These are phyloP conservation scores for Pseudopyricularia cyperi DNA, from an alignment of 2,329 filamentous ascomycete species.

Conservation along the genomic window DNA sequence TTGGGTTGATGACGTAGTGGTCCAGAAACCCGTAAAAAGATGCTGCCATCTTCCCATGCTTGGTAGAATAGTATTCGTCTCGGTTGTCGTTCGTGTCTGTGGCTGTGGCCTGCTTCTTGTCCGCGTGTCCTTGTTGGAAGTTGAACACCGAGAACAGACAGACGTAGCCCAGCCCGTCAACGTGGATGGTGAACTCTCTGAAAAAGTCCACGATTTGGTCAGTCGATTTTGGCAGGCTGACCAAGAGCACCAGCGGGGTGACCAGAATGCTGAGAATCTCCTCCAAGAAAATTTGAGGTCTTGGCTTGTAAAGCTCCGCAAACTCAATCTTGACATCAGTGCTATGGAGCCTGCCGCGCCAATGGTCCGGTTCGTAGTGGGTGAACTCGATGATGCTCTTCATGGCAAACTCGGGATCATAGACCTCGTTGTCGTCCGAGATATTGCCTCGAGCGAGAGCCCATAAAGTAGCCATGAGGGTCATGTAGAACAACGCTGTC, in stretches of 20 bases:
- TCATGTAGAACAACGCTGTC: constrained; percentile 83
- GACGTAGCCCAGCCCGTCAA: constrained; percentile 89
- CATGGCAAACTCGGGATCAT: constrained; percentile 84
- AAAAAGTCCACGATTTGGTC: constrained; percentile 97
- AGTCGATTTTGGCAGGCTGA: constrained; percentile 74
- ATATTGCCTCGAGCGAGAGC: constrained; percentile 71
- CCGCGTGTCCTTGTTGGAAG: constrained; percentile 67
- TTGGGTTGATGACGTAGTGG: constrained; percentile 70
- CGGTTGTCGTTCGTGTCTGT: constrained; percentile 47
- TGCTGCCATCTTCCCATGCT: constrained; percentile 96
- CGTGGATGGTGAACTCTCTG: constrained; percentile 91
- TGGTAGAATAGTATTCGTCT: constrained; percentile 87
- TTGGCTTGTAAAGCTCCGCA: constrained; percentile 79
- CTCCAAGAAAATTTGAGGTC: constrained; percentile 81
- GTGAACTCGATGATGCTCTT: constrained; percentile 85
- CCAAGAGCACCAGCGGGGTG: constrained; percentile 78
- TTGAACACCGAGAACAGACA: constrained; percentile 97
- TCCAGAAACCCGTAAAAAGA: constrained; percentile 93
- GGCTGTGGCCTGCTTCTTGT: constrained; percentile 23
- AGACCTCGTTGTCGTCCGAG: constrained; percentile 77
- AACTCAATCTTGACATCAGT: constrained; percentile 91
- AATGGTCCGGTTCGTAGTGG: constrained; percentile 80
- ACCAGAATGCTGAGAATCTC: constrained; percentile 87
- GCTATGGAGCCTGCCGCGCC: constrained; percentile 82
- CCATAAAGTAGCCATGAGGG: constrained; percentile 72